These are phyloP conservation scores for Diversispora epigaea DNA, from an alignment of 192 early-diverging fungal genomes.

Conservation along the genomic window DNA sequence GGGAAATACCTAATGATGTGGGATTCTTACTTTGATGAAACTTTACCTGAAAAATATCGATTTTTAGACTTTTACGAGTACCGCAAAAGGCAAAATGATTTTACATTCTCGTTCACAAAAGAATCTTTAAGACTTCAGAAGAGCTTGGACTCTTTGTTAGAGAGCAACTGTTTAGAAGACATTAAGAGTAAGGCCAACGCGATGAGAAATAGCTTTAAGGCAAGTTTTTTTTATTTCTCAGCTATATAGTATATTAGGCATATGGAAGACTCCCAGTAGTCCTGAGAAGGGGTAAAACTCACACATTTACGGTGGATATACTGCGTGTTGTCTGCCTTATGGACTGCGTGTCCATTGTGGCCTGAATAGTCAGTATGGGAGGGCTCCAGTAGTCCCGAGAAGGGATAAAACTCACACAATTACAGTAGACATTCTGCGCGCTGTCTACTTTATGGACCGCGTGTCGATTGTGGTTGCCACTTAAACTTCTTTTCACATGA, in stretches of 20 bases:
- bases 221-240: constrained; percentile 6
- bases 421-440: constrained; percentile 13
- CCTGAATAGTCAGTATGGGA: constrained; percentile 26
- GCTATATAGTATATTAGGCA: not conserved
- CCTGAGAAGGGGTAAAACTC: constrained; percentile 29
- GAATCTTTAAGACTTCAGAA: constrained; percentile 4
- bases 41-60: constrained; percentile 17
- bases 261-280: constrained; percentile 31
- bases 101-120: constrained; percentile 18
- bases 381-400: constrained; percentile 28
- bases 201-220: constrained; percentile 4
- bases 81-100: not conserved
- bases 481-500: not conserved
- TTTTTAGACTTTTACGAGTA: constrained; percentile 30
- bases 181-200: not conserved
- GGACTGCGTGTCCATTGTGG: constrained; percentile 23
- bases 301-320: constrained; percentile 28
- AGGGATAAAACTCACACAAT: constrained; percentile 31
- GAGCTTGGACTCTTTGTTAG: constrained; percentile 1
- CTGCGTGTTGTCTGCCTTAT: constrained; percentile 21
- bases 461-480: constrained; percentile 19
- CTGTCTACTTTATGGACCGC: constrained; percentile 14
- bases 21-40: constrained; percentile 26
- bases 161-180: constrained; percentile 4
- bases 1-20: not conserved